These are phyloP conservation scores for Neurospora terricola DNA, from an alignment of 495 filamentous ascomycete species.

Conservation along the genomic window DNA sequence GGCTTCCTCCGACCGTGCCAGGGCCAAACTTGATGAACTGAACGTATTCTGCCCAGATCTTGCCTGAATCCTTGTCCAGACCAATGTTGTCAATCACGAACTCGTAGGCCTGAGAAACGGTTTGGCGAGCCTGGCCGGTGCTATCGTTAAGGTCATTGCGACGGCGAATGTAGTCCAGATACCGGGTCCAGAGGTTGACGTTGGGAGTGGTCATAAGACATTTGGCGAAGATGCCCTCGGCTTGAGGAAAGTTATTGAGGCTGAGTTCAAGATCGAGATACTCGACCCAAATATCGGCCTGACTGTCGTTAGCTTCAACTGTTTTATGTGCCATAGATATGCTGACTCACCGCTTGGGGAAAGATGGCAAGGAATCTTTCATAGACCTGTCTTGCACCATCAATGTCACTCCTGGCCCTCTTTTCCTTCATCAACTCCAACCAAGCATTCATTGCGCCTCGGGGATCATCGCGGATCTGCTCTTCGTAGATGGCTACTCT, in stretches of 20 bases:
- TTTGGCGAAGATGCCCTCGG: conserved; percentile 73
- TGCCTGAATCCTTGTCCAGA: conserved; percentile 82
- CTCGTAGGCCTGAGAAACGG: conserved; percentile 76
- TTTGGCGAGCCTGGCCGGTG: conserved; percentile 61
- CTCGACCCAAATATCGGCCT: conserved; percentile 85
- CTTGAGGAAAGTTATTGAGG: conserved; percentile 60
- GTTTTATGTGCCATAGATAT: not conserved
- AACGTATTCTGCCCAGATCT: conserved; percentile 87
- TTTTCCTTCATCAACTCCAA: conserved; percentile 77
- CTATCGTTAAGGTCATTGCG: conserved; percentile 78
- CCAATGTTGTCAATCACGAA: conserved; percentile 84
- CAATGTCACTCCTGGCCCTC: conserved; percentile 66
- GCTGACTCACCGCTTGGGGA: conserved; percentile 71
- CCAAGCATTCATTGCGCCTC: conserved; percentile 88
- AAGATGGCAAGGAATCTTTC: conserved; percentile 81
- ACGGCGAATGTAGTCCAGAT: conserved; percentile 89
- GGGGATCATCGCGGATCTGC: conserved; percentile 79
- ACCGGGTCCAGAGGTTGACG: conserved; percentile 83
- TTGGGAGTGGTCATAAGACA: conserved; percentile 65
- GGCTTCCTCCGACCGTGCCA: conserved; percentile 69
- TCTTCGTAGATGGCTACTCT: conserved; percentile 79
- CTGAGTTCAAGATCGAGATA: conserved; percentile 84
- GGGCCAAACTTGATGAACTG: conserved; percentile 81
- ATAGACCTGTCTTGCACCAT: conserved; percentile 70
- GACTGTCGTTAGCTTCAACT: conserved; percentile 17